Conservation (phyloP, 192 early-diverging fungal genomes). For the Dimargaris verticillata region DNA sequence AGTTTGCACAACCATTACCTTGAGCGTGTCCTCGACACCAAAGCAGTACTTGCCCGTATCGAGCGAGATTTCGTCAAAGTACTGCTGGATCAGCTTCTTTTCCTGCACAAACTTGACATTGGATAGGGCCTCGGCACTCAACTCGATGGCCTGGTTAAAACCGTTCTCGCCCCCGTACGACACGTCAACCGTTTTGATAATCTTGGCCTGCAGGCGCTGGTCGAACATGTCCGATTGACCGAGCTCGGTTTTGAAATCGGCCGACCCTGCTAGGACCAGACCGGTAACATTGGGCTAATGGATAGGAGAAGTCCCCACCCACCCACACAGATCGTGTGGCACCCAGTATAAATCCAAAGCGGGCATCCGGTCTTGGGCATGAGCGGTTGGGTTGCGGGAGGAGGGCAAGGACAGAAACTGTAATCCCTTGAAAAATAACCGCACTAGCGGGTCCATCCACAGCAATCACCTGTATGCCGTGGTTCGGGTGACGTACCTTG, state of each 20-base stretch:
- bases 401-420: no score
- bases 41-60: constrained; percentile 95
- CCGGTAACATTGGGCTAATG: constrained; percentile 57
- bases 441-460: no score
- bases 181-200: constrained; percentile 90
- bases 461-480: no score
- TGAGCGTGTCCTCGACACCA: constrained; percentile 90
- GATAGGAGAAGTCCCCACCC: neutral
- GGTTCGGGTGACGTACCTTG: no score
- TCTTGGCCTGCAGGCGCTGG: constrained; percentile 69
- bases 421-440: no score
- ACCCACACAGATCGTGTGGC: no score
- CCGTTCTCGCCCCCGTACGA: constrained; percentile 99
- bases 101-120: constrained; percentile 99
- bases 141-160: constrained; percentile 93
- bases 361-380: no score
- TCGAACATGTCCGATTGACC: constrained; percentile 93
- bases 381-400: no score
- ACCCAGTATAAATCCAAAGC: no score
- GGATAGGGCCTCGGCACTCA: constrained; percentile 74
- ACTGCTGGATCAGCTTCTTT: constrained; percentile 87
- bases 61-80: constrained; percentile 93
- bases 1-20: no score
- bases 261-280: constrained; percentile 89
- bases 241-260: constrained; percentile 97